Evolutionary conservation across 345 rosid species (phyloP), one percentile per base, ranked within the genome.

Genomic region (Boechera stricta): DNA sequence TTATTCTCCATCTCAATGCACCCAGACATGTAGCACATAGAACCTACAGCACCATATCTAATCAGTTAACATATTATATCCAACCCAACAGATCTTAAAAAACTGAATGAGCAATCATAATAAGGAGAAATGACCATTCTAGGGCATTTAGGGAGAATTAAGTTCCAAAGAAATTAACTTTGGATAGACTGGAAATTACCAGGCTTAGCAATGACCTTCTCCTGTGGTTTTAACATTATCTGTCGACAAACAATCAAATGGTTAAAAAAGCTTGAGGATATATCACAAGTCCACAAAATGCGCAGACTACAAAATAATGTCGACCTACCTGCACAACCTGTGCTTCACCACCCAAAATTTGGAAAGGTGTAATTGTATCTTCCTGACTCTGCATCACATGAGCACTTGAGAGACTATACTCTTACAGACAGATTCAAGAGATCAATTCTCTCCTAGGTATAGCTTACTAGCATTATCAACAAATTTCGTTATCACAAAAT

Each of bases 291-390:
- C 11, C 9, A 64, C n/a, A 67, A 31, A 11, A 41, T 32, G n/a
- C 3, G 10, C 10, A 64, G 7, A 28, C 21, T 47, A 45, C 36
- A 56, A 35, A 10, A 15, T 0, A 76, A 33, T 52, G 32, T 52
- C 24, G 7, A 77, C 72, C 10, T 73, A 95, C 99, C 99, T 96
- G 99, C 80, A 91, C 87, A 57, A 96, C 87, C 69, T 96, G 99
- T 32, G 98, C 98, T 87, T 96, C 99, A 75, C 99, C 99, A 63
- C 99, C 99, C 79, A 96, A 77, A 78, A 96, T 93, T 75, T 96
- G 98, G 81, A 93, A 96, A 11, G 99, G 90, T 64, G 86, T 87
- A 67, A 96, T 61, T 4, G 85, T 89, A 81, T 91, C 98, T 78
- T 93, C 91, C 51, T 84, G 98, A 84, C 89, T 92, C 98, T 92